These are phyloP conservation scores for Peronospora destructor DNA, from an alignment of 352 stramenopile genomes.

Conservation along the genomic window DNA sequence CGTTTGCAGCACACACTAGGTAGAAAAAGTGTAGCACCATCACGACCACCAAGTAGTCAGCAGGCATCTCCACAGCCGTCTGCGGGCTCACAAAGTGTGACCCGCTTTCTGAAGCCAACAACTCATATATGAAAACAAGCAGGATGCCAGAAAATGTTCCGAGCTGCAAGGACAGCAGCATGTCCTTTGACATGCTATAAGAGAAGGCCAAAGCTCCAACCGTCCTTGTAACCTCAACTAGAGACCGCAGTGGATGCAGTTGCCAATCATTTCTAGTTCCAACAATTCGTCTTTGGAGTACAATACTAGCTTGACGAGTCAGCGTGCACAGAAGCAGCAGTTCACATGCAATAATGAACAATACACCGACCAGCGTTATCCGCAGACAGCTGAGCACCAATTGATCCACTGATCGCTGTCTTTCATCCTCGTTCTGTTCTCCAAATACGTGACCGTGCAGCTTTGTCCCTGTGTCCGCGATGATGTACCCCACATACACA, in stretches of 20 bases:
- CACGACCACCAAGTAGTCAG: constrained; percentile 67
- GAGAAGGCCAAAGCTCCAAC: constrained; percentile 51
- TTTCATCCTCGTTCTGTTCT: constrained; percentile 16
- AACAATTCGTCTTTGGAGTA: constrained; percentile 67
- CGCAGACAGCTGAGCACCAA: constrained; percentile 65
- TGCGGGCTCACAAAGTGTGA: constrained; percentile 19
- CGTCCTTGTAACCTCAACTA: constrained; percentile 50
- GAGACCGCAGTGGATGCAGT: constrained; percentile 43
- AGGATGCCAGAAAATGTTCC: constrained; percentile 56
- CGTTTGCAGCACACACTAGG: constrained; percentile 46
- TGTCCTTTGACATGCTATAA: constrained; percentile 50
- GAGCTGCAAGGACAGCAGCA: constrained; percentile 63
- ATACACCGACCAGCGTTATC: constrained; percentile 66
- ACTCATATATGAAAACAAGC: constrained; percentile 52
- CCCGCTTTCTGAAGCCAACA: constrained; percentile 26
- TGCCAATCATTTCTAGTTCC: constrained; percentile 66
- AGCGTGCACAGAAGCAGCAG: constrained; percentile 63
- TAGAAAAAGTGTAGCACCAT: constrained; percentile 58
- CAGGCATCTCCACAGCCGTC: constrained; percentile 37
- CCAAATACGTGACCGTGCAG: constrained; percentile 40
- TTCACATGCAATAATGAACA: constrained; percentile 70
- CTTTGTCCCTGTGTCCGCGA: constrained; percentile 41
- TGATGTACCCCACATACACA: constrained; percentile 55
- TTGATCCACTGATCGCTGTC: constrained; percentile 41
- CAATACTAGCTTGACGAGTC: constrained; percentile 47